Percentiles rank a stretch among this genome's conserved stretches.
phyloP scores from a whole-genome alignment of 805 yeast genomes.

The Middelhovenomyces tepae region DNA sequence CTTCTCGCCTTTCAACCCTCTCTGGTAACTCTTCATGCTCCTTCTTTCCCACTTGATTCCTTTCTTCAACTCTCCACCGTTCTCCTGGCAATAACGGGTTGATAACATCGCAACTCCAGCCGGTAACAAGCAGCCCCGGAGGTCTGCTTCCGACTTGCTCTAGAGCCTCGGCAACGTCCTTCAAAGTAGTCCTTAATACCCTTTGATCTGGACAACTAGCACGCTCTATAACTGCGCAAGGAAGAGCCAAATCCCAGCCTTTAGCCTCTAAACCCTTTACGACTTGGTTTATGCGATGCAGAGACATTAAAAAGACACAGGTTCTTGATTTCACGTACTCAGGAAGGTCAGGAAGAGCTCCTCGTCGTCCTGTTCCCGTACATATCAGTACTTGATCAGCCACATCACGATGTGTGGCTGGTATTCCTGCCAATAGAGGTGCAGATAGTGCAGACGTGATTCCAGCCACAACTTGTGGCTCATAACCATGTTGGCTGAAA shows the following conservation, averaged over 20 bases:
- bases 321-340: constrained; percentile 66
- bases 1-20: too few relatives aligned
- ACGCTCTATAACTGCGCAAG: constrained; percentile 81
- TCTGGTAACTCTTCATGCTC: too few relatives aligned
- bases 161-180: constrained; percentile 61
- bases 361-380: constrained; percentile 90
- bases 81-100: constrained; percentile 19
- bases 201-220: constrained; percentile 93
- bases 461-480: constrained; percentile 76
- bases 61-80: constrained; percentile 44
- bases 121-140: constrained; percentile 82
- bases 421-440: constrained; percentile 70
- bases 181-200: constrained; percentile 63
- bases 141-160: constrained; percentile 79
- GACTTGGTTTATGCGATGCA: constrained; percentile 52
- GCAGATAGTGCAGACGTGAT: constrained; percentile 85
- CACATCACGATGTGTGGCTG: constrained; percentile 86
- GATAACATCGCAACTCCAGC: constrained; percentile 61
- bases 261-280: constrained; percentile 35
- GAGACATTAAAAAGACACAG: constrained; percentile 80
- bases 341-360: constrained; percentile 71
- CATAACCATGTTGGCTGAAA: constrained; percentile 58
- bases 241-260: constrained; percentile 62
- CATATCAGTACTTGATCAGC: constrained; percentile 89
- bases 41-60: constrained; percentile 16